A percentile compares a stretch with the other conserved stretches of the same genome.
Conservation (phyloP, 768 basidiomycete species). For the Suillus cothurnatus region DNA sequence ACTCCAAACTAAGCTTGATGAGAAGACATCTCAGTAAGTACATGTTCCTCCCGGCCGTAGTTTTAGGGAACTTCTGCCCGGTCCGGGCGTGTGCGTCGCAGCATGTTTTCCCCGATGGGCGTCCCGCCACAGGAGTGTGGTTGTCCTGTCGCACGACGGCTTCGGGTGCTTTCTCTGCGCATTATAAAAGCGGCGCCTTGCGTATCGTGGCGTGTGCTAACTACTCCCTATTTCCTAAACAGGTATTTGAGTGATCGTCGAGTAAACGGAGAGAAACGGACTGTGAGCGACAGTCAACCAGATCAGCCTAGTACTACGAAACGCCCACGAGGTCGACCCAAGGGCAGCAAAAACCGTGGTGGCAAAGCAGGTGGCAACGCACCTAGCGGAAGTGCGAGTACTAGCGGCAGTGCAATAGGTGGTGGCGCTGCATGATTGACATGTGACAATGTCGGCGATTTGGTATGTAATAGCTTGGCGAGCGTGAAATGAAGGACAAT, state of each 20-base stretch:
- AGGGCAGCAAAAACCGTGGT: constrained; percentile 64
- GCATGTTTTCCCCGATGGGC: neutral
- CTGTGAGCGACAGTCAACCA: constrained; percentile 25
- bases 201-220: constrained; percentile 17
- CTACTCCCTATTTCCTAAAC: neutral
- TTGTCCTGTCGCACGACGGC: neutral
- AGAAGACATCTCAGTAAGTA: constrained; percentile 58
- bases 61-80: neutral
- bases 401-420: constrained; percentile 16
- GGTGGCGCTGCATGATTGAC: constrained; percentile 12
- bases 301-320: constrained; percentile 40
- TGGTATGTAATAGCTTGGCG: neutral
- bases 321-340: constrained; percentile 65
- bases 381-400: constrained; percentile 2
- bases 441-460: neutral
- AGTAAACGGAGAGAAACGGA: constrained; percentile 48
- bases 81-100: constrained; percentile 1
- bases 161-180: neutral
- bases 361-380: constrained; percentile 15
- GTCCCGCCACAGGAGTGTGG: neutral
- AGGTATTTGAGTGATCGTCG: constrained; percentile 69
- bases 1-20: constrained; percentile 73
- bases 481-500: neutral
- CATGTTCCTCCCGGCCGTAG: constrained; percentile 13
- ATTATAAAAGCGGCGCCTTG: neutral